phyloP scores from a whole-genome alignment of 1,284 basidiomycete species.

The Taiwanofungus camphoratus region DNA sequence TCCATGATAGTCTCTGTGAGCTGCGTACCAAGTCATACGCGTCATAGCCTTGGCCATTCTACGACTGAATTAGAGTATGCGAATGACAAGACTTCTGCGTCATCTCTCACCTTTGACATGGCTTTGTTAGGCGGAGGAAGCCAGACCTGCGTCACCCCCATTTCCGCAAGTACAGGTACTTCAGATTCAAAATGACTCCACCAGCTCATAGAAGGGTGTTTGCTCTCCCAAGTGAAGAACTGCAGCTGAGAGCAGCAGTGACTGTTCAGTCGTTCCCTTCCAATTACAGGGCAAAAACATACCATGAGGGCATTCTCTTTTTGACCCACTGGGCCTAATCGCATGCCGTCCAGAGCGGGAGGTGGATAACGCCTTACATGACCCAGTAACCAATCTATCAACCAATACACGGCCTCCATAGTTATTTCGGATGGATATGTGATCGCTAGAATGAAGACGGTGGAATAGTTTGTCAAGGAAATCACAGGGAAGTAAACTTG shows the following conservation, averaged over 20 bases:
- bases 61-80: constrained; percentile 10
- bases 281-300: constrained; percentile 13
- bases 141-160: constrained; percentile 86
- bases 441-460: background rate
- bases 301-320: constrained; percentile 64
- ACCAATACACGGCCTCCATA: constrained; percentile 11
- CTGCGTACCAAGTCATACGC: constrained; percentile 68
- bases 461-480: background rate
- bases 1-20: background rate
- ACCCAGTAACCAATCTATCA: constrained; percentile 20
- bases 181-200: constrained; percentile 80
- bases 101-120: constrained; percentile 43
- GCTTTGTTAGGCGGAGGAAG: constrained; percentile 75
- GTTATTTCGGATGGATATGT: no score
- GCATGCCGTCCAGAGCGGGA: constrained; percentile 51
- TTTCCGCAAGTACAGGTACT: constrained; percentile 59
- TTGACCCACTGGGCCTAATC: constrained; percentile 41
- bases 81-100: background rate
- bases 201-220: constrained; percentile 59
- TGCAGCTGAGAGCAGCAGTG: constrained; percentile 47
- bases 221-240: constrained; percentile 79
- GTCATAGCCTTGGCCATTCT: constrained; percentile 73
- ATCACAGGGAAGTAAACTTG: no score
- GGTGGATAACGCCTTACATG: constrained; percentile 23
- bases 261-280: background rate